A percentile compares a stretch with the other conserved stretches of the same genome.
These are phyloP conservation scores for Beauveria australis DNA, from an alignment of 2,329 filamentous ascomycete genomes.

Conservation along the genomic window DNA sequence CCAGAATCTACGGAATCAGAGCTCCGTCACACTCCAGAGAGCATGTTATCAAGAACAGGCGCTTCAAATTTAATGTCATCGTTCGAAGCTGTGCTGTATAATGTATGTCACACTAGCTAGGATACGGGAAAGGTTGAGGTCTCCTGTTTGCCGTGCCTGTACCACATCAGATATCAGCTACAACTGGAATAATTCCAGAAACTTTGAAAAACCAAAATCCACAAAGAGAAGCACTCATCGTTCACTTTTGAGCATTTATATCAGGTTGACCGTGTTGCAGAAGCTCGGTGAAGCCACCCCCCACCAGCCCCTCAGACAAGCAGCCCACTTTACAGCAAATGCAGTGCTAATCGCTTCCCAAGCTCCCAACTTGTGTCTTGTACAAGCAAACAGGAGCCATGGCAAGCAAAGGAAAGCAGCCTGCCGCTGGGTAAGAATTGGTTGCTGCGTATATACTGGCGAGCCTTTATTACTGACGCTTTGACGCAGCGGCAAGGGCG, in stretches of 20 bases:
- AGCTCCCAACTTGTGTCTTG: constrained; percentile 17
- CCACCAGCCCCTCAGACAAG: constrained; percentile 21
- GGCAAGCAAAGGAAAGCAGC: constrained; percentile 33
- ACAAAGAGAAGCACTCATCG: no score
- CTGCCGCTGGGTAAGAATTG: constrained; percentile 25
- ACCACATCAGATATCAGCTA: no score
- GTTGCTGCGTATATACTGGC: no score
- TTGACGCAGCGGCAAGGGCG: constrained; percentile 31
- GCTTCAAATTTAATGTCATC: no score
- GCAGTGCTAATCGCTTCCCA: constrained; percentile 22
- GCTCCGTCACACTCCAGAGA: background rate
- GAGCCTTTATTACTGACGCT: background rate
- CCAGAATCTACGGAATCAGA: background rate
- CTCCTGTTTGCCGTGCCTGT: no score
- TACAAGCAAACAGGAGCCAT: constrained; percentile 23
- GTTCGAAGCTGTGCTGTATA: no score
- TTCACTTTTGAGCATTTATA: background rate
- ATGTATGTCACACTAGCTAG: no score
- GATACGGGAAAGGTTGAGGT: no score
- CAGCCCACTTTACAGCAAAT: constrained; percentile 18
- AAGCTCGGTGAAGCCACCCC: constrained; percentile 18
- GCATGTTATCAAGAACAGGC: no score
- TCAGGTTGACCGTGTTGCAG: background rate
- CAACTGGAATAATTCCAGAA: no score
- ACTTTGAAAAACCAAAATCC: no score